phyloP scores from a whole-genome alignment of 192 early-diverging fungal genomes.

The Podila minutissima region DNA sequence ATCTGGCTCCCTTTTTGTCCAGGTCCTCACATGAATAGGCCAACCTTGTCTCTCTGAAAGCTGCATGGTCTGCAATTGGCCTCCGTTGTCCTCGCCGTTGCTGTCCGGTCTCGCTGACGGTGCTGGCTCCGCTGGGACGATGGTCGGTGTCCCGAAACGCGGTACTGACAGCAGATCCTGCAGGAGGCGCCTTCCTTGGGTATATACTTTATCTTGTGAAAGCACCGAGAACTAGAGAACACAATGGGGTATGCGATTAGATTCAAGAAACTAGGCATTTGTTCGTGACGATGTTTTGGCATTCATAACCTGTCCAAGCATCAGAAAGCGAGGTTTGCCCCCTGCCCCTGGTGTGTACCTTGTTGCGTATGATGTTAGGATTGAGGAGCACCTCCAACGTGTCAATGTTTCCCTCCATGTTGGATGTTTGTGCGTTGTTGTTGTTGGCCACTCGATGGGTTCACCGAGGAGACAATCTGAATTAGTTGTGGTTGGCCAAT shows the following conservation, averaged over 20 bases:
- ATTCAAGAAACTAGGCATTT: background rate
- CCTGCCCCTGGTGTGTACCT: conserved; percentile 5
- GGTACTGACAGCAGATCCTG: conserved; percentile 33
- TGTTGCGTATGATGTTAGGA: conserved; percentile 25
- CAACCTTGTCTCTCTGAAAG: conserved; percentile 44
- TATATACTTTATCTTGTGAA: conserved; percentile 1
- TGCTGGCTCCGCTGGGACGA: conserved; percentile 18
- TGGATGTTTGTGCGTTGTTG: background rate
- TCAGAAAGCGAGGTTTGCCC: background rate
- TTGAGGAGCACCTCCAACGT: conserved; percentile 43
- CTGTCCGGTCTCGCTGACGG: background rate
- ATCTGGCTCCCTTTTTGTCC: background rate
- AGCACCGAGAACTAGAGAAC: conserved; percentile 15
- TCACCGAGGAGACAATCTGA: background rate
- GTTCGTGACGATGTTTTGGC: background rate
- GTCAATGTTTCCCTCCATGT: conserved; percentile 18
- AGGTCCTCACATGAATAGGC: background rate
- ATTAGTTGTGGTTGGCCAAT: background rate
- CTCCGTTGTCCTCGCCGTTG: conserved; percentile 1
- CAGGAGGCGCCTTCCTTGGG: conserved; percentile 22
- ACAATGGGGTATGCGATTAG: background rate
- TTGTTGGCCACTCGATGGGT: background rate
- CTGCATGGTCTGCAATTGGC: conserved; percentile 33
- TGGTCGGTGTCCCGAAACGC: conserved; percentile 34
- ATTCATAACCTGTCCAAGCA: too few relatives aligned